These are phyloP conservation scores for Mycothermus thermophilus DNA, from an alignment of 495 filamentous ascomycete species.

Conservation along the genomic window DNA sequence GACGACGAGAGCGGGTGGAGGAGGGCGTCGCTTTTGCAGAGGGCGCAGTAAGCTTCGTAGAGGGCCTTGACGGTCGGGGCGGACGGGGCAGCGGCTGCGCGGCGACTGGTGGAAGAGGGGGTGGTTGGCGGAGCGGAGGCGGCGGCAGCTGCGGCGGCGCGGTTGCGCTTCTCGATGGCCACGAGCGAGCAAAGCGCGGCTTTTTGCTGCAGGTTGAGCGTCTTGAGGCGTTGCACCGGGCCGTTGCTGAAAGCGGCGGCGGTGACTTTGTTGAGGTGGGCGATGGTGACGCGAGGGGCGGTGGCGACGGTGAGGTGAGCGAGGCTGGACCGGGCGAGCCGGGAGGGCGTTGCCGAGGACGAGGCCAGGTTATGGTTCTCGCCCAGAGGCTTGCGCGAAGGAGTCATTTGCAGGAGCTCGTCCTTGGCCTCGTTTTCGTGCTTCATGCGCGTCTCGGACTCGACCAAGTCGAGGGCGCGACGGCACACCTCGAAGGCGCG, in stretches of 20 bases:
- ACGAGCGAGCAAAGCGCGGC: constrained; percentile 79
- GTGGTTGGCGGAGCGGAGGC: constrained; percentile 13
- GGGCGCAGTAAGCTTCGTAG: constrained; percentile 60
- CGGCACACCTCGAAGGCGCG: constrained; percentile 93
- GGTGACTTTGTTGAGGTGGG: constrained; percentile 80
- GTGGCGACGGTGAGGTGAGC: constrained; percentile 49
- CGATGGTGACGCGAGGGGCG: constrained; percentile 81
- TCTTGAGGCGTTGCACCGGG: constrained; percentile 64
- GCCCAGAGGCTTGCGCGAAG: constrained; percentile 27
- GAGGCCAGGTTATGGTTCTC: constrained; percentile 35
- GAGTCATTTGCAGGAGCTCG: constrained; percentile 32
- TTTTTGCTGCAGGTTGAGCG: constrained; percentile 90
- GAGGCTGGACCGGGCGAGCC: constrained; percentile 35
- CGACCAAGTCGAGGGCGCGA: constrained; percentile 76
- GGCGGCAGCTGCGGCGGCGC: constrained; percentile 45
- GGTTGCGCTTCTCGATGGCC: constrained; percentile 58
- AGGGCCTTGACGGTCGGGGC: constrained; percentile 66
- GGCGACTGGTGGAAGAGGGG: constrained; percentile 14
- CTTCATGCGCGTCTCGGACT: constrained; percentile 62
- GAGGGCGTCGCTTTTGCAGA: constrained; percentile 72
- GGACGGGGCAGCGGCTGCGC: constrained; percentile 9
- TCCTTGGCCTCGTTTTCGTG: constrained; percentile 41
- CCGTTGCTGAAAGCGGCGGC: constrained; percentile 77
- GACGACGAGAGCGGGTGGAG: constrained; percentile 75
- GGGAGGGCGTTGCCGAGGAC: constrained; percentile 14